Percentiles rank a stretch among this genome's conserved stretches.
Evolutionary conservation across 768 basidiomycete species (phyloP).

Genomic region (Mycena haematopus): DNA sequence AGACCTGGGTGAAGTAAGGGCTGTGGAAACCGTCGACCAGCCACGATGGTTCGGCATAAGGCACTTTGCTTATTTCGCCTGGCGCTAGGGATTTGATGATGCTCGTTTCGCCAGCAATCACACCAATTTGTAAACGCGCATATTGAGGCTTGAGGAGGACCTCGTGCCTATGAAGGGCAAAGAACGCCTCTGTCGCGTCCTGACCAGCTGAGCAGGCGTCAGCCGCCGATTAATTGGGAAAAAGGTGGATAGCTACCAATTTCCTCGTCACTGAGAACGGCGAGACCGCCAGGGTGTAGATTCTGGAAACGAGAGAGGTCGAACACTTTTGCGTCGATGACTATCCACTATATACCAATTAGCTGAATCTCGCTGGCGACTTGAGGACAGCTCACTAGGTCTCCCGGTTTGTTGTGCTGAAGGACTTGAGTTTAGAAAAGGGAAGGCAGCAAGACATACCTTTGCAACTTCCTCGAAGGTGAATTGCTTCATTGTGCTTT

Average conservation of each 20-base stretch:
- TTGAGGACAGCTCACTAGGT: conserved; percentile 56
- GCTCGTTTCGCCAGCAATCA: conserved; percentile 63
- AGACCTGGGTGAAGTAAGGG: conserved; percentile 77
- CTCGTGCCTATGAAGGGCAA: conserved; percentile 75
- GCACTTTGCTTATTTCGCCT: conserved; percentile 69
- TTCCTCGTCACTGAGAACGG: conserved; percentile 76
- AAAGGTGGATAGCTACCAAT: conserved; percentile 56
- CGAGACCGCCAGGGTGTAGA: conserved; percentile 82
- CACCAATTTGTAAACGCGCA: conserved; percentile 66
- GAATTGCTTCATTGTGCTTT: conserved; percentile 51
- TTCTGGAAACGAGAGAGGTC: conserved; percentile 79
- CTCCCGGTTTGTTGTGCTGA: conserved; percentile 81
- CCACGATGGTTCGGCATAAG: conserved; percentile 85
- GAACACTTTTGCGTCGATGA: conserved; percentile 85
- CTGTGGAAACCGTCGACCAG: conserved; percentile 66
- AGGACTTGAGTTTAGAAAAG: conserved; percentile 12
- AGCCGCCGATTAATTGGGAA: neutral
- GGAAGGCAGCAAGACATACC: conserved; percentile 43
- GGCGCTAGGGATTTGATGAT: conserved; percentile 50
- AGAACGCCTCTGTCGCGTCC: conserved; percentile 83
- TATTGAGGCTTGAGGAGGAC: conserved; percentile 74
- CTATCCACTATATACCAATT: conserved; percentile 67
- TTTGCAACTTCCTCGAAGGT: conserved; percentile 76
- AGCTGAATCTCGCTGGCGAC: neutral
- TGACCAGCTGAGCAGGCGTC: conserved; percentile 59